Conservation (phyloP, 305 asterid species). For the Fraxinus nigra region DNA sequence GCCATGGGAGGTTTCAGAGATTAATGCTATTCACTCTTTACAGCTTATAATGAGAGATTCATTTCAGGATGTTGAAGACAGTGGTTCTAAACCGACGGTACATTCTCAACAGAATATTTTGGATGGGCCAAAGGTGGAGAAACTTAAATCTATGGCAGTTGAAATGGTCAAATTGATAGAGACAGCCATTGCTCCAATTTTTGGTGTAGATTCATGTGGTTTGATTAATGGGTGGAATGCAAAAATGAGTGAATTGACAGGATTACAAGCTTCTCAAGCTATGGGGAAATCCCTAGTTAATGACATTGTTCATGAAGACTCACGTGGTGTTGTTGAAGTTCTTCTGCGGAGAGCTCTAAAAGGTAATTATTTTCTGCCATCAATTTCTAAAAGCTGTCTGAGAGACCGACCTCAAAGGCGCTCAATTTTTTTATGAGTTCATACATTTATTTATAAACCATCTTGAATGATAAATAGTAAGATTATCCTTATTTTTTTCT, state of each 20-base stretch:
- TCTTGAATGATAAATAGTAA: background rate
- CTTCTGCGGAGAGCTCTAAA: background rate
- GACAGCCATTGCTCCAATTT: slow-evolving; percentile 31
- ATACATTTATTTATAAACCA: background rate
- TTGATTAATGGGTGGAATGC: slow-evolving; percentile 33
- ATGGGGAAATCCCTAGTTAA: slow-evolving; percentile 4
- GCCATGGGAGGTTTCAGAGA: slow-evolving; percentile 32
- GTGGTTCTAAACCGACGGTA: slow-evolving; percentile 14
- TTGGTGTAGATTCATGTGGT: slow-evolving; percentile 29
- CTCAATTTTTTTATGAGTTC: background rate
- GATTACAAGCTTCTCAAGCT: background rate
- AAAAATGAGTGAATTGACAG: slow-evolving; percentile 23
- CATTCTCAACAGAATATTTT: slow-evolving; percentile 8
- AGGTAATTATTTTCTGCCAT: background rate
- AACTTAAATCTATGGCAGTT: slow-evolving; percentile 25
- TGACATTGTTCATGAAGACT: background rate
- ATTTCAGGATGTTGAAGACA: slow-evolving; percentile 20
- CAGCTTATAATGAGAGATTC: slow-evolving; percentile 29
- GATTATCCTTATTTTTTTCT: background rate
- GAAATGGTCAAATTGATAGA: slow-evolving; percentile 35
- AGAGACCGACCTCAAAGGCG: background rate
- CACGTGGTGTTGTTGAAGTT: background rate
- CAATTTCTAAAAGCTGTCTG: background rate
- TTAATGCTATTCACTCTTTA: slow-evolving; percentile 36
- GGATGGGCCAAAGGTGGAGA: slow-evolving; percentile 23